Evolutionary conservation across 2,329 filamentous ascomycete species (phyloP), one percentile per base, ranked within the genome.

Genomic region (Colletotrichum sp.): DNA sequence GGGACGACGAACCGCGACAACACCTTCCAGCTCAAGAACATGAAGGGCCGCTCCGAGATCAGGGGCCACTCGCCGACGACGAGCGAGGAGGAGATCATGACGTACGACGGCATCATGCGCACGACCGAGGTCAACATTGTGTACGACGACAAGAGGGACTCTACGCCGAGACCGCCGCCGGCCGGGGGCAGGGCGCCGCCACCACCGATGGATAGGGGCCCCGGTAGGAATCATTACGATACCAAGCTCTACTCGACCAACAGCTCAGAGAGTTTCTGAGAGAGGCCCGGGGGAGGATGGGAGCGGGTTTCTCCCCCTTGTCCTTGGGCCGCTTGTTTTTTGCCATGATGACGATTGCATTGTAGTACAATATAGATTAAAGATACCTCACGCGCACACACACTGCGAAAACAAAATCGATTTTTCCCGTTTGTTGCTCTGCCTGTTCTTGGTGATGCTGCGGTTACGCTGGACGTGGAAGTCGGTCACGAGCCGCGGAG

Each of bases 21-120:
- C 13, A 5, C 70, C 21, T 76, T 76, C 59, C 65, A 65, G 43
- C 74, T 76, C 43, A 69, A 69, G 74, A 74, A 24, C 30, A 78
- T 82, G 75, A 82, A 80, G 39, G 79, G 71, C 30, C 82, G 80
- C 65, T 83, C 84, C n/a, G 84, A 85, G 71, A 82, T 85, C 28
- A 80, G 83, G 57, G 80, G 82, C 34, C 80, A 77, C 13, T 82
- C 84, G 18, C 83, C 84, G 1, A 84, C 77, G 7, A 81, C 80
- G 13, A 84, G 82, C 15, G 84, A 86, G 69, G 85, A 86, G 71
- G 84, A 86, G 75, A 86, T 86, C 15, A 85, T 86, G 83, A 84
- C 84, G 7, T 84, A 85, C 67, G 84, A 86, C 67, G 84, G 85
- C 15, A 86, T 86, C 39, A 79, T 86, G 70, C 70, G 74, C 63